A percentile compares a stretch with the other conserved stretches of the same genome.
phyloP scores from a whole-genome alignment of 2,329 filamentous ascomycete species.

The Ophiostoma quercus region DNA sequence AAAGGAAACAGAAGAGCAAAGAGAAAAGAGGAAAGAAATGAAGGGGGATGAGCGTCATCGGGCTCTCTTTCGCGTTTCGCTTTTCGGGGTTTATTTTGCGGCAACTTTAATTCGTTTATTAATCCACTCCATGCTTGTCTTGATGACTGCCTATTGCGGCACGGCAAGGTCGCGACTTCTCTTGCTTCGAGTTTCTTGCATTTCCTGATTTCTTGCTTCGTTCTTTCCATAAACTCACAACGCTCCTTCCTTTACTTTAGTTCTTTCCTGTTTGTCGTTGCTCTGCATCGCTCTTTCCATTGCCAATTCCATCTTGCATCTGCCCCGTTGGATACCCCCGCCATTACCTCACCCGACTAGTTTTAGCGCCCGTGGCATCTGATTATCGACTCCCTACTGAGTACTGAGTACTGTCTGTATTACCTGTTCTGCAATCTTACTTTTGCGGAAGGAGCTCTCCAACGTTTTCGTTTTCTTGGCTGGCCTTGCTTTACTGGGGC shows the following conservation, averaged over 20 bases:
- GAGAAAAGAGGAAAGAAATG: not conserved
- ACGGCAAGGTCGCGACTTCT: conserved; percentile 3
- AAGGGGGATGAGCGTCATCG: conserved; percentile 9
- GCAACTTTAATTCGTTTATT: not conserved
- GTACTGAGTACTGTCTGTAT: not conserved
- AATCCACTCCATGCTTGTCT: not conserved
- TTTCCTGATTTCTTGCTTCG: not conserved
- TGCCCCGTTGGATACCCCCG: not conserved
- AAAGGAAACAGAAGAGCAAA: not conserved
- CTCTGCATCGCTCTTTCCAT: not conserved
- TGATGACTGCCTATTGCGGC: conserved; percentile 9
- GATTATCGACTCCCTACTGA: too few species aligned
- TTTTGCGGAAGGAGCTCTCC: not conserved
- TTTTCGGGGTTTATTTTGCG: not conserved
- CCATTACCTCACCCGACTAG: conserved; percentile 9
- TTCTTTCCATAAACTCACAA: not conserved
- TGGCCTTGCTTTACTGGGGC: not conserved
- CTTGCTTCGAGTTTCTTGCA: not conserved
- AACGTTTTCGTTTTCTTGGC: conserved; percentile 7
- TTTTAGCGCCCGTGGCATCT: conserved; percentile 13
- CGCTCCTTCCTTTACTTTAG: not conserved
- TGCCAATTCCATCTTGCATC: not conserved
- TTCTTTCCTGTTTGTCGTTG: not conserved
- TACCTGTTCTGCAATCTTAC: conserved; percentile 2
- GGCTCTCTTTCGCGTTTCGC: not conserved